Conservation (phyloP, 139 green algal genomes). For the Astrephomene gubernaculifera region DNA sequence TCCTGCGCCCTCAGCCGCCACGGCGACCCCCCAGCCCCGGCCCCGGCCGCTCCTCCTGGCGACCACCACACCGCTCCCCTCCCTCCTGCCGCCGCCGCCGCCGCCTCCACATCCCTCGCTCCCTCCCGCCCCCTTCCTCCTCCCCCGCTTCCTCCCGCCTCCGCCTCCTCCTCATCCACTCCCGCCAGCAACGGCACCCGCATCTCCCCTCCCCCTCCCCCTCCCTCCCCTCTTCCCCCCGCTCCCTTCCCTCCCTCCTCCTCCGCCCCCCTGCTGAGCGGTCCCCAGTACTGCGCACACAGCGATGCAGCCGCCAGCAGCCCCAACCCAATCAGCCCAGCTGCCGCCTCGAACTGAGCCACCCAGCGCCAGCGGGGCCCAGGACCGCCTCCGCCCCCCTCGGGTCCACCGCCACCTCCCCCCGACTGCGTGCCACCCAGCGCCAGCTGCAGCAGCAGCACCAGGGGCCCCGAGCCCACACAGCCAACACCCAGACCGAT, state of each 20-base stretch:
- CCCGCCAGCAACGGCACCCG: conserved; percentile 5
- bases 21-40: not conserved
- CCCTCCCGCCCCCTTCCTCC: not conserved
- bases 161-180: not conserved
- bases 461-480: conserved; percentile 65
- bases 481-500: conserved; percentile 79
- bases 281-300: conserved; percentile 45
- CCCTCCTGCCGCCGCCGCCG: not conserved
- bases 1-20: not conserved
- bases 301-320: conserved; percentile 14
- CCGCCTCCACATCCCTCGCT: conserved; percentile 10
- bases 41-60: too few relatives aligned
- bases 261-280: conserved; percentile 11
- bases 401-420: not conserved
- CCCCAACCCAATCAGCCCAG: not conserved
- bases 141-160: not conserved
- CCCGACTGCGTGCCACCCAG: not conserved
- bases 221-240: too few relatives aligned
- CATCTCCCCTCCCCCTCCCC: too few relatives aligned
- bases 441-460: conserved; percentile 74
- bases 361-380: too few relatives aligned
- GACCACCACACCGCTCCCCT: not conserved
- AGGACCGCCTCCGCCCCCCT: not conserved
- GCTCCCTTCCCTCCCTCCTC: too few relatives aligned
- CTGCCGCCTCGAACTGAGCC: too few relatives aligned